phyloP scores from a whole-genome alignment of 192 early-diverging fungal species.

The Gorgonomyces haynaldii region DNA sequence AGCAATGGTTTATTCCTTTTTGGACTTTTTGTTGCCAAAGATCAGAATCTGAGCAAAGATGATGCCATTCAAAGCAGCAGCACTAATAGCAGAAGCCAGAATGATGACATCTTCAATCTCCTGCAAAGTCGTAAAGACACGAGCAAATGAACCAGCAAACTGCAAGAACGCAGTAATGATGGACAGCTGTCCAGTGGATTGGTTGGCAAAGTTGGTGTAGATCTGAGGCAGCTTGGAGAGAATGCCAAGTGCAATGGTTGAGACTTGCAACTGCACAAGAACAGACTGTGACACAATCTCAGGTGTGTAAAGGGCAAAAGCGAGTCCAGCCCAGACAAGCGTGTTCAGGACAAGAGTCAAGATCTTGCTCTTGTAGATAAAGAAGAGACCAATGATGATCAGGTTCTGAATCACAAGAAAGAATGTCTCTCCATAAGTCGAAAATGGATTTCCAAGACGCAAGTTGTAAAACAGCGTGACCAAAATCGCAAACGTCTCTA shows the following conservation, averaged over 20 bases:
- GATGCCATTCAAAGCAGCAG: conserved; percentile 63
- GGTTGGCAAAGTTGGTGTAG: conserved; percentile 64
- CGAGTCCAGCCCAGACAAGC: conserved; percentile 26
- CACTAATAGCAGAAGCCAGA: conserved; percentile 54
- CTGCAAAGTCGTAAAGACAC: conserved; percentile 84
- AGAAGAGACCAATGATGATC: conserved; percentile 47
- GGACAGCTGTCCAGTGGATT: conserved; percentile 82
- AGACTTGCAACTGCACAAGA: conserved; percentile 57
- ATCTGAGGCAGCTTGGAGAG: conserved; percentile 87
- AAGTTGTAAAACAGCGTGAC: conserved; percentile 80
- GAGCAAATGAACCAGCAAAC: conserved; percentile 72
- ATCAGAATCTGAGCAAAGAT: conserved; percentile 63
- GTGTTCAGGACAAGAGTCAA: conserved; percentile 11
- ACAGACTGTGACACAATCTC: conserved; percentile 29
- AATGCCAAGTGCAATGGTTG: conserved; percentile 67
- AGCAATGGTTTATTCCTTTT: too few relatives aligned
- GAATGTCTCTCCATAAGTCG: conserved; percentile 49
- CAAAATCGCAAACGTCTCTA: conserved; percentile 72
- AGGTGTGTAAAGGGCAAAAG: conserved; percentile 42
- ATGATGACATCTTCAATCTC: conserved; percentile 79
- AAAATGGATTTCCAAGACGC: conserved; percentile 73
- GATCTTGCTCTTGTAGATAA: conserved; percentile 20
- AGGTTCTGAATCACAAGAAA: conserved; percentile 82
- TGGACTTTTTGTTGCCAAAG: too few relatives aligned
- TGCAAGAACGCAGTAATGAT: conserved; percentile 82